A percentile compares a stretch with the other conserved stretches of the same genome.
phyloP scores from a whole-genome alignment of 305 asterid genomes.

The Rubia occidens region DNA sequence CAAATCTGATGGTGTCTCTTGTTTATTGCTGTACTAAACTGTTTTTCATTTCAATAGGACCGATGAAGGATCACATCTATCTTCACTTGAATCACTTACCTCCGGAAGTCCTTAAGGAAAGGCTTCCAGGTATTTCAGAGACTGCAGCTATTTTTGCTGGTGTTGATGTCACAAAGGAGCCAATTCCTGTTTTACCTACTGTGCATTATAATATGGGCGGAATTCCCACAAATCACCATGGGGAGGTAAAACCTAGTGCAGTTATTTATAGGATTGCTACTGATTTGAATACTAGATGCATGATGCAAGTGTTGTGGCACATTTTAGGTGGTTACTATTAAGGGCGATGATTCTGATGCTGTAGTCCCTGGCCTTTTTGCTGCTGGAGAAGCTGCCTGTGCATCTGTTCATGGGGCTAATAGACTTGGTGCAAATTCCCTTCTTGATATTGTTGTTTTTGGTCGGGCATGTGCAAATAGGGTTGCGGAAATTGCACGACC shows the following conservation, averaged over 20 bases:
- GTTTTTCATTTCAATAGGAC: constrained; percentile 40
- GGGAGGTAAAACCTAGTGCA: constrained; percentile 50
- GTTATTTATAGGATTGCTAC: not conserved
- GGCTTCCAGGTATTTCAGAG: constrained; percentile 99
- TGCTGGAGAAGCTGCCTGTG: constrained; percentile 99
- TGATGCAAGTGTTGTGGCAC: not conserved
- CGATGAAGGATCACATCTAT: constrained; percentile 89
- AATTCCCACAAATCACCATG: constrained; percentile 90
- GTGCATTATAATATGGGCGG: constrained; percentile 99
- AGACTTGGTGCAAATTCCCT: constrained; percentile 99
- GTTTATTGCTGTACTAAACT: constrained; percentile 4
- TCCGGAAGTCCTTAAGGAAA: constrained; percentile 96
- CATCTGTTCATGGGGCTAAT: constrained; percentile 99
- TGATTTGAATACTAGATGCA: not conserved
- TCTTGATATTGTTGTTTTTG: constrained; percentile 96
- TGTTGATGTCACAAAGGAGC: constrained; percentile 97
- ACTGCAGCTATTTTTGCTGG: constrained; percentile 99
- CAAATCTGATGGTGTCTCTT: constrained; percentile 5
- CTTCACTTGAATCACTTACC: constrained; percentile 97
- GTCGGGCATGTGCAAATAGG: constrained; percentile 98
- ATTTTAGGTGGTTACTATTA: constrained; percentile 70
- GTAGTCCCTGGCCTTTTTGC: constrained; percentile 87
- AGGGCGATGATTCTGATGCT: constrained; percentile 67
- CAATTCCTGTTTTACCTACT: constrained; percentile 96
- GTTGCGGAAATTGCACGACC: constrained; percentile 86